Evolutionary conservation across 2,329 filamentous ascomycete genomes (phyloP).

Genomic region (Grosmannia clavigera): DNA sequence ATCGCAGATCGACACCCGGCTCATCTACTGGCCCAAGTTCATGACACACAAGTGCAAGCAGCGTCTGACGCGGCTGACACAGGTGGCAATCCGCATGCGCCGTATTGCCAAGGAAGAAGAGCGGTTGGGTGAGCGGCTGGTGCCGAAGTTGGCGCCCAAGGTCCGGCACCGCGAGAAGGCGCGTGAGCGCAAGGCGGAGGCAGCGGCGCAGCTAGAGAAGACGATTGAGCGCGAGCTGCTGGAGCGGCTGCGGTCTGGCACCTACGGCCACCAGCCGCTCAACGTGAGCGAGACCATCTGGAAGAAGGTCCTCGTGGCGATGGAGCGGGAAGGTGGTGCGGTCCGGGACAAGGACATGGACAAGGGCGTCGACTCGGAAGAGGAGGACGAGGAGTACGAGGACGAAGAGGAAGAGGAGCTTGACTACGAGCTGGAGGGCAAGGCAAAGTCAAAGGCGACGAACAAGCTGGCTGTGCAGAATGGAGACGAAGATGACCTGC

Average conservation of each 20-base stretch:
- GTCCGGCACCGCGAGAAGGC: constrained; percentile 64
- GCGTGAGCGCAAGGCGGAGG: constrained; percentile 56
- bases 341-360: constrained; percentile 78
- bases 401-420: constrained; percentile 46
- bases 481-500: constrained; percentile 61
- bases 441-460: constrained; percentile 35
- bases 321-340: constrained; percentile 80
- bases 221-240: constrained; percentile 93
- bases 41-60: constrained; percentile 82
- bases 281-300: constrained; percentile 93
- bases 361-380: constrained; percentile 70
- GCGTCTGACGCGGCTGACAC: constrained; percentile 78
- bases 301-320: constrained; percentile 87
- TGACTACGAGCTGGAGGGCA: constrained; percentile 22
- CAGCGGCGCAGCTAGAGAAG: constrained; percentile 84
- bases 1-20: constrained; percentile 69
- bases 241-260: constrained; percentile 78
- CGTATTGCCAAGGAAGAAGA: constrained; percentile 81
- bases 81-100: constrained; percentile 73
- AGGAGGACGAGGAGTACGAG: constrained; percentile 51
- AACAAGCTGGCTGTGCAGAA: constrained; percentile 21
- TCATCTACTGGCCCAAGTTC: constrained; percentile 94
- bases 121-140: constrained; percentile 73
- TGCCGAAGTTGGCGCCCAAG: constrained; percentile 86
- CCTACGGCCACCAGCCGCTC: constrained; percentile 86